Evolutionary conservation across 768 basidiomycete genomes (phyloP), one percentile per base, ranked within the genome.

Genomic region (Leccinellum luteum): DNA sequence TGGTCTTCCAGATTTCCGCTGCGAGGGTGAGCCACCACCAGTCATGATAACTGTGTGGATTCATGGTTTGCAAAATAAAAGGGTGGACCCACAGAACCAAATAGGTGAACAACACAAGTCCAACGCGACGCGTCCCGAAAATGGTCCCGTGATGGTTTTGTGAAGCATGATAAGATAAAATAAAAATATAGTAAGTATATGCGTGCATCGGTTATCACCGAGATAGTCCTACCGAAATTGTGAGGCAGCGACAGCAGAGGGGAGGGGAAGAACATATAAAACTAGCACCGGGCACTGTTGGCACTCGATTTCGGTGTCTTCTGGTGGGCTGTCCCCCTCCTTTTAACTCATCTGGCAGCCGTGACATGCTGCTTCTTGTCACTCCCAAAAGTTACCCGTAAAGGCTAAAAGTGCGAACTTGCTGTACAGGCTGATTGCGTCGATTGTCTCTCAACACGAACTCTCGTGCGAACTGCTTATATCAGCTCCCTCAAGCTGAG

Each of bases 61-160:
- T 61, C 59, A 72, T 67, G 54, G 66, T 70, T 41, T 54, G 52
- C 44, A 45, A 68, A 70, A 73, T 67, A 64, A 65, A 52, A 32
- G 54, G 9, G 55, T 60, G 71, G 71, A 73, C 71, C 71, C 71
- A 73, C 71, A 73, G 41, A 47, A 45, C 71, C 71, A 73, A 73
- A 73, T 62, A 73, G 21, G 48, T 45, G 56, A 47, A 66, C 69
- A 73, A 68, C 64, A 66, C 58, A 51, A 38, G 31, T 54, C 13
- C 44, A 47, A 58, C 58, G 66, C 58, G 66, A 58, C 58, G 60
- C 54, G 61, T 52, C 38, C 56, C 55, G 25, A 43, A 55, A 52
- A 49, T 52, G 52, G 19, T 56, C 48, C 59, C 52, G 60, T 58
- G 58, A 60, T 50, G 4, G 1, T 38, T 43, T 6, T 43, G 3